Conservation (phyloP, 768 basidiomycete genomes). For the Neoboletus magnificus region DNA sequence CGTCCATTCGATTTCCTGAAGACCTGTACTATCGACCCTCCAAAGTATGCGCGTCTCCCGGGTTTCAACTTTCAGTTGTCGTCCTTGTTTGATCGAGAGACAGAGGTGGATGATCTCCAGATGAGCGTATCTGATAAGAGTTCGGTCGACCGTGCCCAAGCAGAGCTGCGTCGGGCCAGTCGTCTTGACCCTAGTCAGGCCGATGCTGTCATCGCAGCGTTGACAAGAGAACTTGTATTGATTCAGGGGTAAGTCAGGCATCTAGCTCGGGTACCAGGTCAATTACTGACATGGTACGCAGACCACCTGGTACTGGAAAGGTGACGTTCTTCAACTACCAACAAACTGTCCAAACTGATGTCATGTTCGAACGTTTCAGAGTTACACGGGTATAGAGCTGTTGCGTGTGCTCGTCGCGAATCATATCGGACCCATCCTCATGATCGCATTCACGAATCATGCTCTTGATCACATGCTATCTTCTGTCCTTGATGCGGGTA, state of each 20-base stretch:
- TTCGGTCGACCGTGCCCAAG: slow-evolving; percentile 48
- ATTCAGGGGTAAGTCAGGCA: slow-evolving; percentile 61
- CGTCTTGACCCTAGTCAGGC: slow-evolving; percentile 68
- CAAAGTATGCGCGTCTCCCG: slow-evolving; percentile 52
- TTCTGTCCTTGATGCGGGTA: slow-evolving; percentile 59
- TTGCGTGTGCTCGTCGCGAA: slow-evolving; percentile 60
- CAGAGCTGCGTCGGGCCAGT: slow-evolving; percentile 44
- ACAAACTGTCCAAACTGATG: not conserved
- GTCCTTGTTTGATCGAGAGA: slow-evolving; percentile 46
- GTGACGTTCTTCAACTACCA: slow-evolving; percentile 27
- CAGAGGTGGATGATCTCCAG: slow-evolving; percentile 38
- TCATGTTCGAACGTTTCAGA: slow-evolving; percentile 33
- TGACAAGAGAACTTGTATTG: slow-evolving; percentile 58
- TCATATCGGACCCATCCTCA: slow-evolving; percentile 48
- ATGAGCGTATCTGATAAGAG: slow-evolving; percentile 39
- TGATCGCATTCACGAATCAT: slow-evolving; percentile 74
- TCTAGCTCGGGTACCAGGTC: not conserved
- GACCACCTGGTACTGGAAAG: slow-evolving; percentile 80
- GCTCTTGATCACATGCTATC: slow-evolving; percentile 72
- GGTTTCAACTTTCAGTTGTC: slow-evolving; percentile 55
- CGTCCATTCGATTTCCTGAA: slow-evolving; percentile 35
- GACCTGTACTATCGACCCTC: slow-evolving; percentile 42
- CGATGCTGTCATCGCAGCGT: slow-evolving; percentile 59
- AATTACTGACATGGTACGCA: slow-evolving; percentile 19
- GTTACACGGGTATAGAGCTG: slow-evolving; percentile 66